A percentile compares a stretch with the other conserved stretches of the same genome.
Evolutionary conservation across 179 eudicot genomes (phyloP).

Genomic region (Carnegiea gigantea): DNA sequence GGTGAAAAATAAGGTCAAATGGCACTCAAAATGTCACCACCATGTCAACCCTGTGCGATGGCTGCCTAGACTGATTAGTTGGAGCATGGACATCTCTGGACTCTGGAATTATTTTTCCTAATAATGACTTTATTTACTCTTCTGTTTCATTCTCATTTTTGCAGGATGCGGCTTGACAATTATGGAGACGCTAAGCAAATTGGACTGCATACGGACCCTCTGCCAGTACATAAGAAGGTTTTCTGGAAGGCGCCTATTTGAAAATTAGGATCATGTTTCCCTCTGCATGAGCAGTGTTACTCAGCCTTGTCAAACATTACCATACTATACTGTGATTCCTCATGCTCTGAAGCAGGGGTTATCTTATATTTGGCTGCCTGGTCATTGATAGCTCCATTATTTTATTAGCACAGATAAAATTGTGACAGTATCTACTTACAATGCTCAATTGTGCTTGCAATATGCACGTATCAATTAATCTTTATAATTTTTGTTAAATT

Average conservation of each 20-base stretch:
- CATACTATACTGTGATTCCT: too few relatives aligned
- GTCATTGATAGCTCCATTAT: too few relatives aligned
- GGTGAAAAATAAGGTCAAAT: not conserved
- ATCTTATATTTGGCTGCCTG: too few relatives aligned
- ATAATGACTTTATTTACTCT: not conserved
- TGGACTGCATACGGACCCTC: conserved; percentile 30
- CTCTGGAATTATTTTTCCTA: not conserved
- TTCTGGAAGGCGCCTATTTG: not conserved
- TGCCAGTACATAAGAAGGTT: conserved; percentile 32
- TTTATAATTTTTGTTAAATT: not conserved
- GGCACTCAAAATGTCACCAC: not conserved
- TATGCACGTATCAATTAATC: not conserved
- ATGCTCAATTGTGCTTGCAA: not conserved
- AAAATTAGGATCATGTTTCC: too few relatives aligned
- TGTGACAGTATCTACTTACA: too few relatives aligned
- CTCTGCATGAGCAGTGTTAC: too few relatives aligned
- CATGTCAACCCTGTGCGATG: not conserved
- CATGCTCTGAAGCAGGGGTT: too few relatives aligned
- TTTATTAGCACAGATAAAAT: too few relatives aligned
- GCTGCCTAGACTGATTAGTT: not conserved
- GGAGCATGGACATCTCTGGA: not conserved
- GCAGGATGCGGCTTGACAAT: conserved; percentile 21
- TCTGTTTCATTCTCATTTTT: not conserved
- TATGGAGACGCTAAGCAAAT: conserved; percentile 3
- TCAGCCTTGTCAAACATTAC: too few relatives aligned